Evolutionary conservation across 106 monocot species (phyloP).

Genomic region (Apostasia ramifera): DNA sequence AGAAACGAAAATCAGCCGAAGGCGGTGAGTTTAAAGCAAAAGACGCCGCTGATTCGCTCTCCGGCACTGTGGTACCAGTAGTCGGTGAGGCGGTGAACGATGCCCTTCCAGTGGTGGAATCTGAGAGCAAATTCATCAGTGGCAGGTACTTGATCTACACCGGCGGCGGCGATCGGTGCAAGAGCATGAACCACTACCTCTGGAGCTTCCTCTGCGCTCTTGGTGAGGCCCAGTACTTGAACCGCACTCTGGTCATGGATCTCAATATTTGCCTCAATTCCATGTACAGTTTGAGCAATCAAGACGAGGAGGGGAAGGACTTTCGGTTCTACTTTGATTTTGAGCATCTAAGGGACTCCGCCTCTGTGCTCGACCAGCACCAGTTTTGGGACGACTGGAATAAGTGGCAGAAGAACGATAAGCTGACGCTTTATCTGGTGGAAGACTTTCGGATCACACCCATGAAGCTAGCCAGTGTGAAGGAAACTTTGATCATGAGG

Average conservation of each 20-base stretch:
- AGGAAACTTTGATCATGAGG: slow-evolving; percentile 76
- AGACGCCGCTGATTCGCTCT: not conserved
- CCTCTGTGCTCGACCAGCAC: slow-evolving; percentile 63
- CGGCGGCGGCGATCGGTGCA: slow-evolving; percentile 85
- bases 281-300: slow-evolving; percentile 44
- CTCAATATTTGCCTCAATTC: slow-evolving; percentile 63
- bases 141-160: slow-evolving; percentile 70
- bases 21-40: slow-evolving; percentile 14
- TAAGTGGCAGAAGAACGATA: slow-evolving; percentile 70
- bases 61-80: slow-evolving; percentile 24
- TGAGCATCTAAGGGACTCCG: slow-evolving; percentile 76
- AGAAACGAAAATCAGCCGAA: slow-evolving; percentile 26
- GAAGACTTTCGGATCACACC: slow-evolving; percentile 72
- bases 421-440: slow-evolving; percentile 43
- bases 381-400: slow-evolving; percentile 86
- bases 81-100: slow-evolving; percentile 74
- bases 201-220: slow-evolving; percentile 93
- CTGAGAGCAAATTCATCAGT: slow-evolving; percentile 49
- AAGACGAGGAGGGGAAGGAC: slow-evolving; percentile 83
- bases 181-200: slow-evolving; percentile 85
- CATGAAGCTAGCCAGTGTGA: slow-evolving; percentile 36
- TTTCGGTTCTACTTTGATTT: slow-evolving; percentile 92
- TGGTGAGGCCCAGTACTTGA: slow-evolving; percentile 80
- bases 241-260: slow-evolving; percentile 85
- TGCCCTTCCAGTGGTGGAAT: slow-evolving; percentile 57